Evolutionary conservation across 768 basidiomycete species (phyloP).

Genomic region (Candolleomyces efflorescens): DNA sequence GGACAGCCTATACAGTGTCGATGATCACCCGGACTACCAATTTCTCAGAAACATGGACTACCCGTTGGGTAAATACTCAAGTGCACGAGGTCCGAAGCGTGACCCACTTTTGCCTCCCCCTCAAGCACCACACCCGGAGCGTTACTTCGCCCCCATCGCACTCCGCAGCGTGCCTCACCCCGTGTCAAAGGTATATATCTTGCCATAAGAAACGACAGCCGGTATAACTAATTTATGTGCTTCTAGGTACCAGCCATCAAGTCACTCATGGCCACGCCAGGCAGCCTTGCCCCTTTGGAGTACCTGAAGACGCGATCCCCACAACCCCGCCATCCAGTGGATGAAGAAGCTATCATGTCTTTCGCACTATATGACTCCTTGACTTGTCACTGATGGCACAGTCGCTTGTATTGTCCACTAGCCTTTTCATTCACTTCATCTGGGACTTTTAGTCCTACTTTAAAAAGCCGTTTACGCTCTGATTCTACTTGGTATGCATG

Average conservation of each 20-base stretch:
- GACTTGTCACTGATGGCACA: not conserved
- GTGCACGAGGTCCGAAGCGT: constrained; percentile 32
- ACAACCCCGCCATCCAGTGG: constrained; percentile 62
- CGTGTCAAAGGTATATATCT: too few species aligned
- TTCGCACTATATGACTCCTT: constrained; percentile 28
- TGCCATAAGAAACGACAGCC: too few species aligned
- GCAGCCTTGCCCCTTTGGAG: constrained; percentile 53
- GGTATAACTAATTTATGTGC: too few species aligned
- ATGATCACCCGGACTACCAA: constrained; percentile 53
- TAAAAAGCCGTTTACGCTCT: too few species aligned
- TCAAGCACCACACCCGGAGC: too few species aligned
- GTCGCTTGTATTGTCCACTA: not conserved
- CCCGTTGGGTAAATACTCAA: constrained; percentile 58
- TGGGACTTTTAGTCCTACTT: too few species aligned
- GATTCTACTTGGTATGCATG: too few species aligned
- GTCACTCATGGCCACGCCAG: not conserved
- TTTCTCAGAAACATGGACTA: constrained; percentile 49
- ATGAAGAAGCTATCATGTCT: constrained; percentile 67
- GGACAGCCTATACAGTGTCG: constrained; percentile 52
- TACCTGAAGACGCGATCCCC: constrained; percentile 60
- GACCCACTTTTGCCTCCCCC: not conserved
- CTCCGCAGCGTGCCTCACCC: too few species aligned
- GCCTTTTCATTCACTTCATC: not conserved
- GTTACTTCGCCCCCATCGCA: too few species aligned
- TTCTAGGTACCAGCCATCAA: not conserved